Evolutionary conservation across 345 rosid species (phyloP), one percentile per base, ranked within the genome.

Genomic region (Syzygium oleosum): DNA sequence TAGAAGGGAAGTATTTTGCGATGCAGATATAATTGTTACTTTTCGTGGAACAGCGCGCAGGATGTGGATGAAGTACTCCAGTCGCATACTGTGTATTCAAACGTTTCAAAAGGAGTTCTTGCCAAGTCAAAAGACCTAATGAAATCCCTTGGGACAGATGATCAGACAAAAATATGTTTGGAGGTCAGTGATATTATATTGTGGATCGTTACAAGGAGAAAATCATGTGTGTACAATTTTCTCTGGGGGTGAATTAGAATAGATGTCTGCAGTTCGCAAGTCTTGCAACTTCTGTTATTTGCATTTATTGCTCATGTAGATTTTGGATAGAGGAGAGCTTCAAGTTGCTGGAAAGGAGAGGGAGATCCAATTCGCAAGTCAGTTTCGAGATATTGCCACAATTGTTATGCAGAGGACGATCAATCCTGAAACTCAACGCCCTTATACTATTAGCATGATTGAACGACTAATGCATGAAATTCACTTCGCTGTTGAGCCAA

Each of bases 341-440:
- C 99, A 98, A 90, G 95, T 98, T 91, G 99, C 99, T 17, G 99
- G 99, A 43, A 97, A 97, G 92, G 99, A 96, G 92, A 92, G 99
- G 93, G 99, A 97, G 83, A 93, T 96, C 15, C 99, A 97, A 90
- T 92, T 95, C 6, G 92, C 98, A 0, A 98, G 94, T 91, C 99
- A 96, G 95, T 98, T 98, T 91, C 93, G 99, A 63, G 99, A 98
- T 91, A 94, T 96, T 79, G 98, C 99, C 9, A 95, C 98, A 1
- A 96, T 96, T 89, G 96, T 98, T 84, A 95, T 98, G 99, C 97
- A 98, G 93, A 98, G 96, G 91, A 96, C 99, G 4, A 89, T 96
- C 86, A 98, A 98, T 92, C 91, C 98, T 31, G 99, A 96, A 87
- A 98, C 98, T 5, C 96, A 92, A 85, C 94, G 95, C 22, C 99